phyloP scores from a whole-genome alignment of 1,139 yeast species.

The Zygosaccharomyces sapae region DNA sequence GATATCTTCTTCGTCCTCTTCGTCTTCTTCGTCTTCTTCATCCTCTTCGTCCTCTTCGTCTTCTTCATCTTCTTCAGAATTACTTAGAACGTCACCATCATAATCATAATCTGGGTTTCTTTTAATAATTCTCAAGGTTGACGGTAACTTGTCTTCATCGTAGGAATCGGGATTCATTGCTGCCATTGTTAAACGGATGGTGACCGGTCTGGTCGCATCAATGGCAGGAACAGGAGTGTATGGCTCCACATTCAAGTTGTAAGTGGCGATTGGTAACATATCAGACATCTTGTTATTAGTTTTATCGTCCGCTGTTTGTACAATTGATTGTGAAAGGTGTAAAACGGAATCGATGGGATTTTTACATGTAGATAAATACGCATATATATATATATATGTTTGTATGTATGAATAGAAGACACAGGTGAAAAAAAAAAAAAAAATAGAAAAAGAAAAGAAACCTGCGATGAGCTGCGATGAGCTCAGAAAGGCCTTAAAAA shows the following conservation, averaged over 20 bases:
- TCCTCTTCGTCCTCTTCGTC: constrained; percentile 46
- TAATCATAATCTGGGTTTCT: constrained; percentile 55
- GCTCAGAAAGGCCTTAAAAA: not conserved
- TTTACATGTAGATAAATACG: no score
- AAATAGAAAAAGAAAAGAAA: not conserved
- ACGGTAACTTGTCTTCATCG: constrained; percentile 74
- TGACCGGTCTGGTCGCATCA: constrained; percentile 79
- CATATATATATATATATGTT: not conserved
- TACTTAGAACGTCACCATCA: constrained; percentile 47
- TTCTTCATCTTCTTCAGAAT: constrained; percentile 49
- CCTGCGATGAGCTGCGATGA: constrained; percentile 1
- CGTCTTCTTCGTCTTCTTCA: constrained; percentile 42
- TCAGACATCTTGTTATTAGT: constrained; percentile 47
- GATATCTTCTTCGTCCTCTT: constrained; percentile 33
- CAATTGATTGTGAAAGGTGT: no score
- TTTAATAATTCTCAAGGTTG: constrained; percentile 85
- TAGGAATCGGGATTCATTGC: constrained; percentile 88
- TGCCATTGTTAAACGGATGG: constrained; percentile 89
- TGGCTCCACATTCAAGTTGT: constrained; percentile 79
- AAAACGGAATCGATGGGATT: no score
- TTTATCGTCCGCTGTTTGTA: not conserved
- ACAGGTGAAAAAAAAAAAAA: no score
- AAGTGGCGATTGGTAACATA: constrained; percentile 78
- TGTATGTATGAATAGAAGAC: no score
- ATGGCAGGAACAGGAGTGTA: constrained; percentile 83